phyloP scores from a whole-genome alignment of 495 filamentous ascomycete genomes.

The Penicillium longicatenatum region DNA sequence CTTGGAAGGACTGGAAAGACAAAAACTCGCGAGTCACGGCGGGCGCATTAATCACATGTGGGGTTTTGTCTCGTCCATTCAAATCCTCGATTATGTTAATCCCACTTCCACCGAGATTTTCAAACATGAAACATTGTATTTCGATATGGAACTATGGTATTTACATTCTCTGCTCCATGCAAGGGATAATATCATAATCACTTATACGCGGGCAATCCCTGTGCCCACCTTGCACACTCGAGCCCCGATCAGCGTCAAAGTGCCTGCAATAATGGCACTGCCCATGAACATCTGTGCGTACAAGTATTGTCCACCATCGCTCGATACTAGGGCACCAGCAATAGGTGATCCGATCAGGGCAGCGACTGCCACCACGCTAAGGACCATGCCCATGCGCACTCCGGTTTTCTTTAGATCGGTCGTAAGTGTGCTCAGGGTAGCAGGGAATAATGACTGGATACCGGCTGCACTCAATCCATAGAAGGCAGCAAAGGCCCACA shows the following conservation, averaged over 20 bases:
- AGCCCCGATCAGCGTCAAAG: constrained; percentile 46
- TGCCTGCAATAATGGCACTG: constrained; percentile 50
- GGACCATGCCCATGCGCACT: constrained; percentile 77
- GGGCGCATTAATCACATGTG: constrained; percentile 14
- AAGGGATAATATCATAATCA: constrained; percentile 7
- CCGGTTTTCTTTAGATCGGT: constrained; percentile 69
- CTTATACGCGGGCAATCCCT: constrained; percentile 30
- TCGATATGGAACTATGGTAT: background rate
- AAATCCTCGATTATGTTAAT: constrained; percentile 4
- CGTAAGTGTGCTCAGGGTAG: constrained; percentile 60
- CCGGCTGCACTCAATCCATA: constrained; percentile 64
- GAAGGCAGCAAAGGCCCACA: constrained; percentile 64
- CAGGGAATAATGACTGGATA: constrained; percentile 68
- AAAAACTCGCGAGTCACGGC: constrained; percentile 10
- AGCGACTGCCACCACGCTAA: constrained; percentile 73
- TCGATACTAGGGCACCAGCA: constrained; percentile 61
- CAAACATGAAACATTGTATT: no score
- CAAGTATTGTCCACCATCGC: constrained; percentile 52
- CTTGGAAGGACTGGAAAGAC: background rate
- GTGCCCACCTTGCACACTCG: constrained; percentile 46
- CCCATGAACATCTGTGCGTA: constrained; percentile 60
- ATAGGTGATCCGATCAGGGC: constrained; percentile 75
- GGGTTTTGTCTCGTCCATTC: background rate
- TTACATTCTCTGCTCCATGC: constrained; percentile 4
- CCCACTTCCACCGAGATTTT: background rate